These are phyloP conservation scores for Arctium minus DNA, from an alignment of 129 eudicot species.

Conservation along the genomic window DNA sequence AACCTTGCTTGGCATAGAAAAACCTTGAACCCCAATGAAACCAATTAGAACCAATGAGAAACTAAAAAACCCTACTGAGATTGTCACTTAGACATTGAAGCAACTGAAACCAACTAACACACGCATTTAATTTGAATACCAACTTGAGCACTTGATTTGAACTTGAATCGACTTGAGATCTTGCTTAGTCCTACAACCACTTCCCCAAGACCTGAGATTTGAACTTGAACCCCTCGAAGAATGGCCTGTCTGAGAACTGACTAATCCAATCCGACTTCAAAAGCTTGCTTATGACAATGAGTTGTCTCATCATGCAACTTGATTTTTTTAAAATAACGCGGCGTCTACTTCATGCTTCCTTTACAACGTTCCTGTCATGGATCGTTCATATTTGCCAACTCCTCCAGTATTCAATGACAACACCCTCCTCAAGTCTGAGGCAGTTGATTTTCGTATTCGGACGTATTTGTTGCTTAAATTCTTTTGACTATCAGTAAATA, in stretches of 20 bases:
- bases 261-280: background rate
- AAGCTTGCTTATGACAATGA: background rate
- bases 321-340: background rate
- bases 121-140: background rate
- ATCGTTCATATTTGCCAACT: background rate
- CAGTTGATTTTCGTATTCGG: background rate
- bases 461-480: background rate
- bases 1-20: background rate
- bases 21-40: background rate
- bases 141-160: background rate
- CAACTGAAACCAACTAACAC: background rate
- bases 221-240: background rate
- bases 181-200: background rate
- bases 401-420: background rate
- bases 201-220: background rate
- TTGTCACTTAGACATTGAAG: background rate
- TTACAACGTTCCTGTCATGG: background rate
- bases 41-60: background rate
- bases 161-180: background rate
- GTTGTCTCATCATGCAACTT: too few species aligned
- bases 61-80: too few species aligned
- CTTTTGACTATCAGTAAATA: background rate
- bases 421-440: background rate
- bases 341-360: background rate
- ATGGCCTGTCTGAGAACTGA: background rate